These are phyloP conservation scores for Tremella yokohamensis DNA, from an alignment of 768 basidiomycete species.

Conservation along the genomic window DNA sequence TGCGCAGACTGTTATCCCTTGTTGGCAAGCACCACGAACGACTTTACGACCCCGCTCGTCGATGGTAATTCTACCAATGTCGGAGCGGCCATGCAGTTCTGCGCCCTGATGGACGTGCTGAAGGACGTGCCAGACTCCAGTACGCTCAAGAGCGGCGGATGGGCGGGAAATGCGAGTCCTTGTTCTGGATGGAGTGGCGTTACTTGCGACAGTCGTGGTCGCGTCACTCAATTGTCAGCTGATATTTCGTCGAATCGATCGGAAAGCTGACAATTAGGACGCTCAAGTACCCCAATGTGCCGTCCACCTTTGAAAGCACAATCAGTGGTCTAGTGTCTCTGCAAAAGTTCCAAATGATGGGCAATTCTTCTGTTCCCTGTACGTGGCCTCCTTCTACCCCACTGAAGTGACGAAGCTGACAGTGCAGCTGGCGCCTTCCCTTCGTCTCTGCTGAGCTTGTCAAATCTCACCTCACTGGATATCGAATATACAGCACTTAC, in stretches of 20 bases:
- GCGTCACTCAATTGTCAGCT: slow-evolving; percentile 43
- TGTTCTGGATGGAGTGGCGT: slow-evolving; percentile 49
- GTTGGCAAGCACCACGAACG: slow-evolving; percentile 40
- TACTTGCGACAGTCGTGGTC: slow-evolving; percentile 41
- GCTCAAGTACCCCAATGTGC: slow-evolving; percentile 48
- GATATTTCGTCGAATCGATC: neutral
- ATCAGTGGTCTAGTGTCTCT: slow-evolving; percentile 45
- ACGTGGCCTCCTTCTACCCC: slow-evolving; percentile 15
- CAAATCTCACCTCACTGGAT: slow-evolving; percentile 43
- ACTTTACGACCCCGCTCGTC: slow-evolving; percentile 32
- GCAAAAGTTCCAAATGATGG: slow-evolving; percentile 40
- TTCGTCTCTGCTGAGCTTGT: slow-evolving; percentile 27
- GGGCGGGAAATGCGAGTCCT: slow-evolving; percentile 36
- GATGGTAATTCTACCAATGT: slow-evolving; percentile 44
- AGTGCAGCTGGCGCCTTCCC: slow-evolving; percentile 45
- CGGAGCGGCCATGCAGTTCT: slow-evolving; percentile 50
- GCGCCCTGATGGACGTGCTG: slow-evolving; percentile 45
- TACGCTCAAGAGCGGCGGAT: slow-evolving; percentile 12
- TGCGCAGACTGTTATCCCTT: slow-evolving; percentile 49
- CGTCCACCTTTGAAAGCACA: slow-evolving; percentile 31
- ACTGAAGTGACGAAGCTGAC: slow-evolving; percentile 4
- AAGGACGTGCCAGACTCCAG: slow-evolving; percentile 15
- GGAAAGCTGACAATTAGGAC: slow-evolving; percentile 21
- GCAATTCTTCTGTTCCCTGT: slow-evolving; percentile 47
- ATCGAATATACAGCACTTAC: slow-evolving; percentile 46